Conservation (phyloP, 371 early-diverging fungal genomes). For the Choanephora cucurbitarum region DNA sequence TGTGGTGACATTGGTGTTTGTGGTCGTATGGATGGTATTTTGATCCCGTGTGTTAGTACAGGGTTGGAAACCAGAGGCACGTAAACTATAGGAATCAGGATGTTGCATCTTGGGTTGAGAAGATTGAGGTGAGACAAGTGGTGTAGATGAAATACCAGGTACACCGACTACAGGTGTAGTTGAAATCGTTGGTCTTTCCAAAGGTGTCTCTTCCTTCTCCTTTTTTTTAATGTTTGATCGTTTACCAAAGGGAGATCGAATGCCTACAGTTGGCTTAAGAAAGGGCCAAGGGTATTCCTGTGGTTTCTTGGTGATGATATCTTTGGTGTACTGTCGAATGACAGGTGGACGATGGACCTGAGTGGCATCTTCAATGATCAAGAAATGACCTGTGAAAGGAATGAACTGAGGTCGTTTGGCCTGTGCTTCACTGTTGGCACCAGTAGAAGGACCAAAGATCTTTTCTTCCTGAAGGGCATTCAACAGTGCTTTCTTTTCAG, state of each 20-base stretch:
- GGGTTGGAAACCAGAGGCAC: conserved; percentile 28
- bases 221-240: not conserved
- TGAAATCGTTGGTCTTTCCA: conserved; percentile 5
- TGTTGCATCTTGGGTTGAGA: conserved; percentile 1
- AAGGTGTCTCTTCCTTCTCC: not conserved
- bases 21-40: conserved; percentile 1
- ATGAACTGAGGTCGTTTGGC: conserved; percentile 33
- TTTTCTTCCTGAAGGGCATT: conserved; percentile 36
- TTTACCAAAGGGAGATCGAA: conserved; percentile 33
- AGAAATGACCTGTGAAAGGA: conserved; percentile 36
- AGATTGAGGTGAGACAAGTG: conserved; percentile 1
- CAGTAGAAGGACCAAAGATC: conserved; percentile 30
- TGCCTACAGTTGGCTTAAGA: conserved; percentile 22
- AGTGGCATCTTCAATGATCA: conserved; percentile 44
- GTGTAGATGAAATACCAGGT: not conserved
- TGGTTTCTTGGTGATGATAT: conserved; percentile 7
- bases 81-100: conserved; percentile 16
- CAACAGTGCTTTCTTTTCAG: conserved; percentile 21
- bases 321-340: conserved; percentile 33
- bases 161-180: conserved; percentile 7
- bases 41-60: conserved; percentile 15
- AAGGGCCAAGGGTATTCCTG: conserved; percentile 36
- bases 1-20: conserved; percentile 10
- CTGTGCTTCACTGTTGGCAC: conserved; percentile 20
- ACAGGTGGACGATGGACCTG: conserved; percentile 43